These are phyloP conservation scores for Crucihimalaya himalaica DNA, from an alignment of 345 rosid species.

Conservation along the genomic window DNA sequence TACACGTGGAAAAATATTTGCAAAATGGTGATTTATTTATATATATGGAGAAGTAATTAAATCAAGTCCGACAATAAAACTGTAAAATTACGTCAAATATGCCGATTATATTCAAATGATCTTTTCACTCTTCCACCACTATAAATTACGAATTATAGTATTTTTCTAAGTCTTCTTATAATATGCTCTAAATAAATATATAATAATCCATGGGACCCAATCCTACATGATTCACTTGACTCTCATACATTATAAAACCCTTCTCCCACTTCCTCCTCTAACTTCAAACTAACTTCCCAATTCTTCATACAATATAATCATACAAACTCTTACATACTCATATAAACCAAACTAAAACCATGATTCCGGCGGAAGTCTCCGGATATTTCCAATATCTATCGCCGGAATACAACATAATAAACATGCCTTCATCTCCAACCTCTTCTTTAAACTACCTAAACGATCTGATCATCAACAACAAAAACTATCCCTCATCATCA, in stretches of 20 bases:
- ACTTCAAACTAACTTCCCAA: conserved; percentile 23
- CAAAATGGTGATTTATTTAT: not conserved
- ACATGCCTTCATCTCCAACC: conserved; percentile 33
- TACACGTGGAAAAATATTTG: not conserved
- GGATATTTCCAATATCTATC: conserved; percentile 29
- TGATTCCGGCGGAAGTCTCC: conserved; percentile 38
- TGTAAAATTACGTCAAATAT: not conserved
- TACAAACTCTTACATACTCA: conserved; percentile 4
- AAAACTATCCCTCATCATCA: conserved; percentile 34
- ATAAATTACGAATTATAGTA: not conserved
- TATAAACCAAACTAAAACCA: conserved; percentile 3
- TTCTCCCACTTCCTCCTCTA: conserved; percentile 21
- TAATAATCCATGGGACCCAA: conserved; percentile 17
- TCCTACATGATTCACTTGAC: conserved; percentile 8
- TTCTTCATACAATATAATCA: not conserved
- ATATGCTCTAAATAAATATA: conserved; percentile 7
- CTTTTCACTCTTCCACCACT: not conserved
- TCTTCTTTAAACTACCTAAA: conserved; percentile 38
- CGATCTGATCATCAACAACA: conserved; percentile 32
- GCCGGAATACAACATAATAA: conserved; percentile 23
- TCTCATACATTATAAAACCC: conserved; percentile 31
- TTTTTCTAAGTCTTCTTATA: not conserved
- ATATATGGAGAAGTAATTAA: not conserved
- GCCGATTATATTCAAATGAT: not conserved
- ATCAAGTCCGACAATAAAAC: not conserved